Evolutionary conservation across 2,329 filamentous ascomycete species (phyloP).

Genomic region (Pseudogymnoascus sp.): DNA sequence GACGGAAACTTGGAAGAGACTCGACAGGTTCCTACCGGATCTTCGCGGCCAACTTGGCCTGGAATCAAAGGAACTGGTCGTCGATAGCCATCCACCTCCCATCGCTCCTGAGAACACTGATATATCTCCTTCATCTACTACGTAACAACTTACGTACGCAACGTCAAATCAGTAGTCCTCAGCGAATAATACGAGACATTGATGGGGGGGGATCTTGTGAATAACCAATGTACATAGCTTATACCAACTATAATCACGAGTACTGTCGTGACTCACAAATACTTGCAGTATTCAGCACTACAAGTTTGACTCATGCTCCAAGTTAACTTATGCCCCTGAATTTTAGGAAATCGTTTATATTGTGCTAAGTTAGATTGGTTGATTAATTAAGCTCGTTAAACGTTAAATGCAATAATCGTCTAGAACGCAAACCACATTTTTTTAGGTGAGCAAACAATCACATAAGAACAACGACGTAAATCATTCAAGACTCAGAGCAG

Average conservation of each 20-base stretch:
- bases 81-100: neutral
- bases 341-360: too few relatives aligned
- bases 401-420: too few relatives aligned
- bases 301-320: neutral
- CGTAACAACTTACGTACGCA: neutral
- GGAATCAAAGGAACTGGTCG: constrained; percentile 29
- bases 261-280: neutral
- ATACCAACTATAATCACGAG: neutral
- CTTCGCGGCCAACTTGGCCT: constrained; percentile 49
- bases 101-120: neutral
- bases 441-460: too few relatives aligned
- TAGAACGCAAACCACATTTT: too few relatives aligned
- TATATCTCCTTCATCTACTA: neutral
- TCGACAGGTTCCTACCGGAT: constrained; percentile 58
- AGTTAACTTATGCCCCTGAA: neutral
- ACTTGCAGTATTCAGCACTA: neutral
- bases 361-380: too few relatives aligned
- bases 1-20: constrained; percentile 58
- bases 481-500: too few relatives aligned
- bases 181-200: neutral
- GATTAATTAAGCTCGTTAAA: too few relatives aligned
- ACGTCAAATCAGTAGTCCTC: neutral
- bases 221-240: constrained; percentile 3
- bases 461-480: too few relatives aligned
- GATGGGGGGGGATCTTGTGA: neutral